phyloP scores from a whole-genome alignment of 176 grass and related monocot species.

The Aegilops tauschii region DNA sequence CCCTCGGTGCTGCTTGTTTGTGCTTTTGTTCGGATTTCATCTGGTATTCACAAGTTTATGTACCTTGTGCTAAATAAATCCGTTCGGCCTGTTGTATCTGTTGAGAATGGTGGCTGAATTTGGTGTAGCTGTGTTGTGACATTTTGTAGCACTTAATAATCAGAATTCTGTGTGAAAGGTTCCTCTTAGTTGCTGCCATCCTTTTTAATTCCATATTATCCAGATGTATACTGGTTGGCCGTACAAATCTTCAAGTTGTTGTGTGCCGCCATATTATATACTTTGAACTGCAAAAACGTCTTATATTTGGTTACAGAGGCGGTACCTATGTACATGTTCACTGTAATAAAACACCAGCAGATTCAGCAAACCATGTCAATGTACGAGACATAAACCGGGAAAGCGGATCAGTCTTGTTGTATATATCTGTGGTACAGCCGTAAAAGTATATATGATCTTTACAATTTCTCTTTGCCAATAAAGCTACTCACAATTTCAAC shows the following conservation, averaged over 20 bases:
- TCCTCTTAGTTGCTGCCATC: not conserved
- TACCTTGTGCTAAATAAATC: not conserved
- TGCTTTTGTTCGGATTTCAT: not conserved
- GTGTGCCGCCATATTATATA: no score
- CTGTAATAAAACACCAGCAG: not conserved
- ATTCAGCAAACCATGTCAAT: not conserved
- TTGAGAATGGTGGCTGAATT: not conserved
- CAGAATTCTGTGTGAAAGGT: not conserved
- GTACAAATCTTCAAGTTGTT: no score
- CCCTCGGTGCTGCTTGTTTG: not conserved
- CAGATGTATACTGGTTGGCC: no score
- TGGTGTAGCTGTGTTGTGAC: not conserved
- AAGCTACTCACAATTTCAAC: not conserved
- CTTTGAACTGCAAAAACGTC: no score
- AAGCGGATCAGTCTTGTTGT: not conserved
- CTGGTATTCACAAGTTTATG: not conserved
- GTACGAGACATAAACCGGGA: not conserved
- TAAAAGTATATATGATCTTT: not conserved
- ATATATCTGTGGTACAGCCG: not conserved
- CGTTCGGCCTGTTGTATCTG: not conserved
- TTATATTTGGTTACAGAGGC: no score
- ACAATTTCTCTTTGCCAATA: not conserved
- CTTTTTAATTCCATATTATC: not conserved
- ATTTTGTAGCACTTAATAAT: not conserved
- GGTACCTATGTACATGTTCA: no score